Percentiles rank a stretch among this genome's conserved stretches.
Conservation (phyloP, 2,329 filamentous ascomycete genomes). For the Penicillium sumatraense region DNA sequence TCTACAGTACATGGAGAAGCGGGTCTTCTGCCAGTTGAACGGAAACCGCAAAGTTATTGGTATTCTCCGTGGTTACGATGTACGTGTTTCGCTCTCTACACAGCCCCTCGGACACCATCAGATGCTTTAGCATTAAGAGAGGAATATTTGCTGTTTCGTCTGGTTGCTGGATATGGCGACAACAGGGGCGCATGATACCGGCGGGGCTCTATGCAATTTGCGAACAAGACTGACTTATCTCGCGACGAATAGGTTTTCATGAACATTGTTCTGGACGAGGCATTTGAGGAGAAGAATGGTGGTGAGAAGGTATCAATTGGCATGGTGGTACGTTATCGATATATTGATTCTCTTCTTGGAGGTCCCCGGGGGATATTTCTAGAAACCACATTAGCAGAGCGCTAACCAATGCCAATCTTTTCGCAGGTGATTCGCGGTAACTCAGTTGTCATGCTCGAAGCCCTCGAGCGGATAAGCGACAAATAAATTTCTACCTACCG, state of each 20-base stretch:
- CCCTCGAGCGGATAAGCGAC: conserved; percentile 49
- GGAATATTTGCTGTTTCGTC: too few relatives aligned
- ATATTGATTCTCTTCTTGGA: too few relatives aligned
- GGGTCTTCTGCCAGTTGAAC: conserved; percentile 96
- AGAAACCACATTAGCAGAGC: too few relatives aligned
- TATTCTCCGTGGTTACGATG: conserved; percentile 93
- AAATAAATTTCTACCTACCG: conserved; percentile 41
- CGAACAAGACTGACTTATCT: conserved; percentile 15
- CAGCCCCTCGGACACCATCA: background rate
- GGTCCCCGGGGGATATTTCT: too few relatives aligned
- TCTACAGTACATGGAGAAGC: conserved; percentile 97
- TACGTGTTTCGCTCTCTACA: conserved; percentile 52
- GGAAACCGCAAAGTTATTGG: conserved; percentile 97
- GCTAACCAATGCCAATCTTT: too few relatives aligned
- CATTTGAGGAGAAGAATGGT: conserved; percentile 89
- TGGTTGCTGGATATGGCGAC: background rate
- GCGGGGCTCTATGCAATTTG: background rate
- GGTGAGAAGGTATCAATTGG: conserved; percentile 89
- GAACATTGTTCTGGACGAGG: conserved; percentile 97
- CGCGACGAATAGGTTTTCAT: conserved; percentile 75
- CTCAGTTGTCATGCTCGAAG: conserved; percentile 96
- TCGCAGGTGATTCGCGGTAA: conserved; percentile 89
- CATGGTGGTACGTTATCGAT: conserved; percentile 73
- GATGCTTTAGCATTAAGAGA: too few relatives aligned
- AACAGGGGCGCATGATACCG: background rate